phyloP scores from a whole-genome alignment of 1,139 yeast species.

The Taphrina confusa region DNA sequence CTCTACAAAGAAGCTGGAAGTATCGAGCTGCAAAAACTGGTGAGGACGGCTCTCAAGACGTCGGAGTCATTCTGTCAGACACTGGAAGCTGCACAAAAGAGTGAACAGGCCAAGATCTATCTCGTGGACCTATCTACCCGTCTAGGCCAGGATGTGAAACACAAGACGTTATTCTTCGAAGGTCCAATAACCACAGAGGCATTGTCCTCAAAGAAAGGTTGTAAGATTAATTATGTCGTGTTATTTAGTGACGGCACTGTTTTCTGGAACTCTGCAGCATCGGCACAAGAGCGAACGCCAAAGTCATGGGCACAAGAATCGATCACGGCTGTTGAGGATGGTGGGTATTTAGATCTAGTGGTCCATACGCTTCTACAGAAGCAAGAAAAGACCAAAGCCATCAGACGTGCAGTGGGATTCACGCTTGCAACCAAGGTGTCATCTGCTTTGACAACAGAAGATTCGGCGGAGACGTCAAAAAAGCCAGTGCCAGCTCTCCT shows the following conservation, averaged over 20 bases:
- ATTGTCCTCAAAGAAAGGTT: conserved; percentile 22
- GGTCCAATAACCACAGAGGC: conserved; percentile 16
- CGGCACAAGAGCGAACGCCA: conserved; percentile 17
- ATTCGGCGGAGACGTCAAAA: neutral
- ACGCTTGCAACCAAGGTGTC: neutral
- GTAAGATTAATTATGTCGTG: conserved; percentile 22
- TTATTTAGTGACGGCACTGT: conserved; percentile 26
- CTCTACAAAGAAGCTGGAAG: conserved; percentile 9
- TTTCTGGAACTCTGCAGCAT: conserved; percentile 18
- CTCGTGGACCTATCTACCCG: conserved; percentile 13
- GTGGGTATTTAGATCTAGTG: conserved; percentile 22
- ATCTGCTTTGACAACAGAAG: neutral
- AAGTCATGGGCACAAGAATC: conserved; percentile 19
- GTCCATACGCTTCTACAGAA: conserved; percentile 13
- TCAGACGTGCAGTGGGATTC: conserved; percentile 24
- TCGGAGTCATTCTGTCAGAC: conserved; percentile 14
- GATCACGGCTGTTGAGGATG: conserved; percentile 16
- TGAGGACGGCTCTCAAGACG: conserved; percentile 1
- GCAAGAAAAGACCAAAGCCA: conserved; percentile 1
- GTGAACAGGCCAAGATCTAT: conserved; percentile 21
- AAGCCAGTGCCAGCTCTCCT: neutral
- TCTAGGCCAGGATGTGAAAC: conserved; percentile 10
- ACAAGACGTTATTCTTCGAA: conserved; percentile 17
- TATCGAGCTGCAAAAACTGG: conserved; percentile 12
- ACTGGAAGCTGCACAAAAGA: conserved; percentile 19